These are phyloP conservation scores for Odontarrhena argentea DNA, from an alignment of 345 rosid genomes.

Conservation along the genomic window DNA sequence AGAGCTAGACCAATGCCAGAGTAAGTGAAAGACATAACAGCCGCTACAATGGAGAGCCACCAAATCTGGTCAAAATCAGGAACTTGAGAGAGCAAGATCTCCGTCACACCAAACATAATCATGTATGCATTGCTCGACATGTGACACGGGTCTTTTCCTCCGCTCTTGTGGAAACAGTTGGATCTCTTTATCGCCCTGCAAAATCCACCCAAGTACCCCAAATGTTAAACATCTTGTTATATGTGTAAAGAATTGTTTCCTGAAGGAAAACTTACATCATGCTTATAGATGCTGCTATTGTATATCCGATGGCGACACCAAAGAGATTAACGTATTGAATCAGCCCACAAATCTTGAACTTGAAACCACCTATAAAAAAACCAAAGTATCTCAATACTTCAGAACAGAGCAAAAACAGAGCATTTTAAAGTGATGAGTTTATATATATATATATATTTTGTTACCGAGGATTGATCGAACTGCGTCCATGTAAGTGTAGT, in stretches of 20 bases:
- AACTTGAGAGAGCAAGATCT: constrained; percentile 74
- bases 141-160: constrained; percentile 62
- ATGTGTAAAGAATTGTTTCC: not conserved
- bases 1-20: constrained; percentile 88
- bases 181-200: constrained; percentile 83
- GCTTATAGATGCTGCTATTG: constrained; percentile 78
- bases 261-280: constrained; percentile 57
- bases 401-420: not conserved
- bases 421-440: not conserved
- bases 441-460: too few relatives aligned
- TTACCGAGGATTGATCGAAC: constrained; percentile 78
- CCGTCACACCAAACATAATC: constrained; percentile 68
- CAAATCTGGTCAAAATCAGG: constrained; percentile 83
- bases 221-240: not conserved
- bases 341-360: constrained; percentile 65
- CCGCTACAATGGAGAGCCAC: constrained; percentile 92
- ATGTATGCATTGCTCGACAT: constrained; percentile 72
- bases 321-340: constrained; percentile 73
- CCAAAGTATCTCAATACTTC: not conserved
- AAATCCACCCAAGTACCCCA: constrained; percentile 8
- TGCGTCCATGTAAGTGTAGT: constrained; percentile 77
- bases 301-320: constrained; percentile 69
- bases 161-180: constrained; percentile 70
- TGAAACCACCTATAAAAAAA: constrained; percentile 58
- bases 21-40: constrained; percentile 95